Conservation (phyloP, 495 filamentous ascomycete genomes). For the Penicillium cinerascens region DNA sequence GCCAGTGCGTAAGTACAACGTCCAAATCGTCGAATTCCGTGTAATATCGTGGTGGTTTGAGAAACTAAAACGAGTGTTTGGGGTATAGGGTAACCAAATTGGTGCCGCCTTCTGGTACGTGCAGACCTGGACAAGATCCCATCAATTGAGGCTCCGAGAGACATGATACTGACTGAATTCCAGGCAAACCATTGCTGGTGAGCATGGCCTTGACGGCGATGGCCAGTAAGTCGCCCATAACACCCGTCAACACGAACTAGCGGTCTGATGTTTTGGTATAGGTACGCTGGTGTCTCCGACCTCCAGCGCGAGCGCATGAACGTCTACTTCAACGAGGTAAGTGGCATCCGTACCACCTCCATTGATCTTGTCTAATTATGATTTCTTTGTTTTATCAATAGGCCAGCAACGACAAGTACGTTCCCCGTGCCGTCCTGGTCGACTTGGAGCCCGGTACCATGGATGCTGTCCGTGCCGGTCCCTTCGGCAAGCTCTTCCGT, state of each 20-base stretch:
- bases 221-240: constrained; percentile 65
- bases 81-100: constrained; percentile 93
- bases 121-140: constrained; percentile 9
- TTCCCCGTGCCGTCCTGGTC: constrained; percentile 98
- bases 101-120: constrained; percentile 98
- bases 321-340: constrained; percentile 99
- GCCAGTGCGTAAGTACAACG: constrained; percentile 79
- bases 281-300: constrained; percentile 96
- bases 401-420: constrained; percentile 97
- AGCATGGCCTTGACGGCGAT: constrained; percentile 97
- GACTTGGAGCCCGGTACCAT: constrained; percentile 97
- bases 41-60: constrained; percentile 4
- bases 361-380: not conserved
- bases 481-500: constrained; percentile 99
- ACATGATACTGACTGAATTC: constrained; percentile 27
- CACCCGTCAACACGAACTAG: constrained; percentile 19
- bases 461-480: constrained; percentile 98
- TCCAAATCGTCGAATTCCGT: constrained; percentile 4
- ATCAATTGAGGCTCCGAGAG: not conserved
- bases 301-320: constrained; percentile 99
- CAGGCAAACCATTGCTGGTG: constrained; percentile 95
- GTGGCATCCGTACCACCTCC: constrained; percentile 12
- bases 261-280: constrained; percentile 40
- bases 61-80: constrained; percentile 27
- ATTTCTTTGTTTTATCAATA: constrained; percentile 34